Conservation (phyloP, 176 grass and related monocot species). For the Paspalum notatum region DNA sequence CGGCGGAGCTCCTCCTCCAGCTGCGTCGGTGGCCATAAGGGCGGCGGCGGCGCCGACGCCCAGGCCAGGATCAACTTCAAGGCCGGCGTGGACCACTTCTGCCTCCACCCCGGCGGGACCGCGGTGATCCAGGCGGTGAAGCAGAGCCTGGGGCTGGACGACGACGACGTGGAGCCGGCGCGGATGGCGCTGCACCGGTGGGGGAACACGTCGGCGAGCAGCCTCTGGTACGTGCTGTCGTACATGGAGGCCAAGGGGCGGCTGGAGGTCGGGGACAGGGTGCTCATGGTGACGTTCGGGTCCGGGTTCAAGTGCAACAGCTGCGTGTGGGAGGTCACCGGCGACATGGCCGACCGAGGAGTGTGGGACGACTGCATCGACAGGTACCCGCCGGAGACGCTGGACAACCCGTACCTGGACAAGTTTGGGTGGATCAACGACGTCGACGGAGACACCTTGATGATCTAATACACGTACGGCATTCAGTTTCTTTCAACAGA, state of each 20-base stretch:
- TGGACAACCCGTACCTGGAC: constrained; percentile 62
- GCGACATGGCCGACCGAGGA: constrained; percentile 48
- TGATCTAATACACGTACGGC: not conserved
- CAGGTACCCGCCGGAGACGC: constrained; percentile 55
- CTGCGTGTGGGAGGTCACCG: constrained; percentile 67
- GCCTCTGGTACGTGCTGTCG: constrained; percentile 72
- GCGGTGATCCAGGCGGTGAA: constrained; percentile 66
- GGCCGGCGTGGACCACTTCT: constrained; percentile 68
- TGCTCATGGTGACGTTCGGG: constrained; percentile 78
- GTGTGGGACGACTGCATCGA: constrained; percentile 66
- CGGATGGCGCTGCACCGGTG: constrained; percentile 77
- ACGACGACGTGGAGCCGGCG: constrained; percentile 61
- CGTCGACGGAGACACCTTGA: constrained; percentile 19
- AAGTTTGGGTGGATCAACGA: constrained; percentile 68
- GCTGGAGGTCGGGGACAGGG: constrained; percentile 53
- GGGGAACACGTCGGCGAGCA: constrained; percentile 77
- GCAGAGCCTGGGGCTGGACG: constrained; percentile 50
- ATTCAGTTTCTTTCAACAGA: too few species aligned
- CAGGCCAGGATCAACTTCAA: constrained; percentile 52
- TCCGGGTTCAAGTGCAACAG: constrained; percentile 84
- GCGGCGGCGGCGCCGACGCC: not conserved
- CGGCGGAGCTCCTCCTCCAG: not conserved
- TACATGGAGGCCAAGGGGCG: constrained; percentile 75
- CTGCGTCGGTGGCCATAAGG: not conserved
- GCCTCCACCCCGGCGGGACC: constrained; percentile 69